These are phyloP conservation scores for Auricularia sp. DNA, from an alignment of 768 basidiomycete species.

Conservation along the genomic window DNA sequence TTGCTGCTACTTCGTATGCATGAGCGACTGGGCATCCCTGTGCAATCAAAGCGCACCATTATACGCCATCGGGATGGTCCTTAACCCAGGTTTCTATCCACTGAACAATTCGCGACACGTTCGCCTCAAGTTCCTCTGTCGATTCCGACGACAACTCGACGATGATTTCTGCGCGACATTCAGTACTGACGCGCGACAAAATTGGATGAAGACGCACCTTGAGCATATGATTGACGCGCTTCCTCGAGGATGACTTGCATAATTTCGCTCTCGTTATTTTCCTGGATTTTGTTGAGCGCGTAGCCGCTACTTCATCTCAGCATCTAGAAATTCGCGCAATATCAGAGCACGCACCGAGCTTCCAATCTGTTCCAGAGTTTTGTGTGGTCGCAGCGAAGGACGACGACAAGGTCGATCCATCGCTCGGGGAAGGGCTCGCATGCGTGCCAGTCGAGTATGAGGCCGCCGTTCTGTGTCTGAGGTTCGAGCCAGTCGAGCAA, in stretches of 20 bases:
- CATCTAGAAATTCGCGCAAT: neutral
- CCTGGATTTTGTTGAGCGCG: slow-evolving; percentile 86
- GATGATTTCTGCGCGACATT: slow-evolving; percentile 52
- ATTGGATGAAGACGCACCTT: slow-evolving; percentile 9
- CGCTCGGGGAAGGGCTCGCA: slow-evolving; percentile 92
- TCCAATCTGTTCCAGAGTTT: slow-evolving; percentile 85
- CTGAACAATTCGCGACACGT: slow-evolving; percentile 74
- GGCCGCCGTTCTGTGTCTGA: slow-evolving; percentile 53
- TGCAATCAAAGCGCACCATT: neutral
- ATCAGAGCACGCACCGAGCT: slow-evolving; percentile 46
- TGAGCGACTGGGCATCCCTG: no score
- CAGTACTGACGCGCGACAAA: neutral
- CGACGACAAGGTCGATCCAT: slow-evolving; percentile 93
- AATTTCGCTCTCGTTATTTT: slow-evolving; percentile 98
- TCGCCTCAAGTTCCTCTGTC: slow-evolving; percentile 73
- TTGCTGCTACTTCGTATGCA: no score
- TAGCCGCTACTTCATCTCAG: slow-evolving; percentile 50
- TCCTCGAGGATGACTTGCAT: slow-evolving; percentile 89
- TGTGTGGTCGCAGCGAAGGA: slow-evolving; percentile 81
- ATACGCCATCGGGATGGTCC: slow-evolving; percentile 17
- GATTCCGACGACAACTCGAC: slow-evolving; percentile 74
- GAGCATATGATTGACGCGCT: slow-evolving; percentile 73
- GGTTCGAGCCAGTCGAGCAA: slow-evolving; percentile 83
- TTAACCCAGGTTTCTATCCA: slow-evolving; percentile 74
- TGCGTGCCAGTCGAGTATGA: slow-evolving; percentile 92